A percentile compares a stretch with the other conserved stretches of the same genome.
These are phyloP conservation scores for Lyophyllum shimeji DNA, from an alignment of 768 basidiomycete species.

Conservation along the genomic window DNA sequence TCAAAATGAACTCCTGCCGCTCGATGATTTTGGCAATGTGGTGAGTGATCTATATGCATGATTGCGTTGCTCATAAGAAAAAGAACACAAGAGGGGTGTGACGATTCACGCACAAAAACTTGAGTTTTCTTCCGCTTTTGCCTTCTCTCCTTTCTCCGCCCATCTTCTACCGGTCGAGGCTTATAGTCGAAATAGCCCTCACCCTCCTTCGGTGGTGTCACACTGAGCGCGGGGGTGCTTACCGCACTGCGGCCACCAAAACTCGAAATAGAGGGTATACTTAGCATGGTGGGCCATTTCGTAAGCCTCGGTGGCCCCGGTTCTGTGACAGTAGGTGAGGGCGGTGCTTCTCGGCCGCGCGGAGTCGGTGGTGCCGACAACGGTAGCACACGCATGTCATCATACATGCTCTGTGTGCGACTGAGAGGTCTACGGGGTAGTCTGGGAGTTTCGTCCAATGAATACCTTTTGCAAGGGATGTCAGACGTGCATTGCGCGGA, in stretches of 20 bases:
- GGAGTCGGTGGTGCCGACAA: neutral
- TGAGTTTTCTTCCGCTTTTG: constrained; percentile 70
- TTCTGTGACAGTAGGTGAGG: constrained; percentile 13
- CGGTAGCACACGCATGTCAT: neutral
- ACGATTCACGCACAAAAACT: constrained; percentile 57
- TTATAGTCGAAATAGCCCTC: constrained; percentile 19
- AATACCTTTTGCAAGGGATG: constrained; percentile 21
- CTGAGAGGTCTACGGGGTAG: neutral
- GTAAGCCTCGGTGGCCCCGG: neutral
- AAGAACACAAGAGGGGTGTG: neutral
- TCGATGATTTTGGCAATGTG: constrained; percentile 82
- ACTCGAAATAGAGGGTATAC: constrained; percentile 16
- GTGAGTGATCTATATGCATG: constrained; percentile 60
- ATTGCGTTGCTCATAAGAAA: neutral
- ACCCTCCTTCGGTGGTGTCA: constrained; percentile 25
- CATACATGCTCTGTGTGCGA: neutral
- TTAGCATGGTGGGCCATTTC: constrained; percentile 23
- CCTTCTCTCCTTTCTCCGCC: constrained; percentile 42
- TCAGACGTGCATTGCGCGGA: neutral
- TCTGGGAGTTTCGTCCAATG: constrained; percentile 10
- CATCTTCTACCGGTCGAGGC: constrained; percentile 10
- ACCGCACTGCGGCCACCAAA: constrained; percentile 20
- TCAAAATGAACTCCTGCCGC: constrained; percentile 83
- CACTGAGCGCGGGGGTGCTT: constrained; percentile 26
- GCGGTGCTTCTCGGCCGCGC: neutral